These are phyloP conservation scores for Mycena alexandri DNA, from an alignment of 768 basidiomycete species.

Conservation along the genomic window DNA sequence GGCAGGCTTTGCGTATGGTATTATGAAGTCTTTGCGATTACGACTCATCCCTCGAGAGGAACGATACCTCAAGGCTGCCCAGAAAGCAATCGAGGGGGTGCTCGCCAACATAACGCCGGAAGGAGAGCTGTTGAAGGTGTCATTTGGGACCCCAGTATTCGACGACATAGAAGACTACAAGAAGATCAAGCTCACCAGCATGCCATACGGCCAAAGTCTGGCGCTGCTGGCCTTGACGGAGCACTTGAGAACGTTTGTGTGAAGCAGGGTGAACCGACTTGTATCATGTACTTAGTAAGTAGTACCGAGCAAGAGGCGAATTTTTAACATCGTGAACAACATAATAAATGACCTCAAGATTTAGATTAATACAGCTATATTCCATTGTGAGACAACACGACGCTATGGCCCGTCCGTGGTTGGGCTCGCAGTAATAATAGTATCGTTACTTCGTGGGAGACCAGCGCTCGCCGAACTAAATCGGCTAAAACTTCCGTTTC, in stretches of 20 bases:
- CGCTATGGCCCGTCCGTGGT: conserved; percentile 24
- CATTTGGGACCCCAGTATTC: conserved; percentile 69
- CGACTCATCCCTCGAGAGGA: conserved; percentile 57
- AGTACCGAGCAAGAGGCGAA: not conserved
- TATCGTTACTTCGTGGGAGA: conserved; percentile 22
- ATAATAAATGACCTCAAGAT: conserved; percentile 22
- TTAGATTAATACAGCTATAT: conserved; percentile 32
- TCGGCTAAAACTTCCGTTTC: conserved; percentile 28
- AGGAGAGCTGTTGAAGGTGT: conserved; percentile 62
- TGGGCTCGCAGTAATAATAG: conserved; percentile 24
- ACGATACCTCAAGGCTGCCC: conserved; percentile 51
- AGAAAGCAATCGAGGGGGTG: conserved; percentile 57
- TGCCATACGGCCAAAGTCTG: conserved; percentile 70
- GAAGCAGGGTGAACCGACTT: conserved; percentile 16
- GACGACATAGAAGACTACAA: conserved; percentile 61
- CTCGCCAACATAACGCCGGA: conserved; percentile 58
- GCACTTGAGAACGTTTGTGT: conserved; percentile 57
- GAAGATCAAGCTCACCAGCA: conserved; percentile 64
- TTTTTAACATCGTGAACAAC: conserved; percentile 9
- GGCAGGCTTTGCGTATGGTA: conserved; percentile 64
- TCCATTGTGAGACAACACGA: conserved; percentile 3
- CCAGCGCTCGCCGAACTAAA: conserved; percentile 29
- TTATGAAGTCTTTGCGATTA: conserved; percentile 57
- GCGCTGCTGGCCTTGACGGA: conserved; percentile 64
- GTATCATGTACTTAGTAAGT: too few species aligned